Evolutionary conservation across 169 alveolate genomes (phyloP).

Genomic region (Eimeria acervulina): DNA sequence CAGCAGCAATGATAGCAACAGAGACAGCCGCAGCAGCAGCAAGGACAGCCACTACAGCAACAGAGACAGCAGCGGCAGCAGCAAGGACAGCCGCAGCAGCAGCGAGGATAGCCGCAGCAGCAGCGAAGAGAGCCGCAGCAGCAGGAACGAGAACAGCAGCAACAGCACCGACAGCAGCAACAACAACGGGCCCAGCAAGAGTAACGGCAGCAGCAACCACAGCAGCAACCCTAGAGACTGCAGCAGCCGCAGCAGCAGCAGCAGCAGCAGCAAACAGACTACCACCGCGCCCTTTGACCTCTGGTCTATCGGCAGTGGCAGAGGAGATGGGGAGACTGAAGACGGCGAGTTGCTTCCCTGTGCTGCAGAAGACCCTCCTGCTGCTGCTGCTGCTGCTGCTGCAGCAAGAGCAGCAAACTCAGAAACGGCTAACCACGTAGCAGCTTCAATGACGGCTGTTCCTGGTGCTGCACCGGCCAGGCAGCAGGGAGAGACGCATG

Average conservation of each 20-base stretch:
- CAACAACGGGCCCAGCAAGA: background rate
- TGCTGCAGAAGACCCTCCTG: background rate
- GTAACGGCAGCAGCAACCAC: conserved; percentile 10
- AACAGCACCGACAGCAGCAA: background rate
- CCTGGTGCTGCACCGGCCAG: background rate
- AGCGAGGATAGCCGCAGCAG: background rate
- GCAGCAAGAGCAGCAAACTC: too few relatives aligned
- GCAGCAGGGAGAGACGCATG: background rate
- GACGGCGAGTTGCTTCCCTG: conserved; percentile 31
- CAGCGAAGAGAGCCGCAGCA: background rate
- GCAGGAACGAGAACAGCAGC: background rate
- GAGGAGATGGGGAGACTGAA: conserved; percentile 50
- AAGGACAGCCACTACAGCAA: too few relatives aligned
- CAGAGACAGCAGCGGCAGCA: background rate
- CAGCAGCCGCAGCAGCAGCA: too few relatives aligned
- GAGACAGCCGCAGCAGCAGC: background rate
- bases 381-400: too few relatives aligned
- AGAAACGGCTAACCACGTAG: background rate
- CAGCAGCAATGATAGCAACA: background rate
- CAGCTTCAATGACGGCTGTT: background rate
- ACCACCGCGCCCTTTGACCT: background rate
- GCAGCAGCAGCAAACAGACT: background rate
- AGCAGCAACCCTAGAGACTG: too few relatives aligned
- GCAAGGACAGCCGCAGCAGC: background rate
- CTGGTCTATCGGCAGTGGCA: background rate